Conservation (phyloP, 164 flowering plant genomes). For the Magnolia sinica region DNA sequence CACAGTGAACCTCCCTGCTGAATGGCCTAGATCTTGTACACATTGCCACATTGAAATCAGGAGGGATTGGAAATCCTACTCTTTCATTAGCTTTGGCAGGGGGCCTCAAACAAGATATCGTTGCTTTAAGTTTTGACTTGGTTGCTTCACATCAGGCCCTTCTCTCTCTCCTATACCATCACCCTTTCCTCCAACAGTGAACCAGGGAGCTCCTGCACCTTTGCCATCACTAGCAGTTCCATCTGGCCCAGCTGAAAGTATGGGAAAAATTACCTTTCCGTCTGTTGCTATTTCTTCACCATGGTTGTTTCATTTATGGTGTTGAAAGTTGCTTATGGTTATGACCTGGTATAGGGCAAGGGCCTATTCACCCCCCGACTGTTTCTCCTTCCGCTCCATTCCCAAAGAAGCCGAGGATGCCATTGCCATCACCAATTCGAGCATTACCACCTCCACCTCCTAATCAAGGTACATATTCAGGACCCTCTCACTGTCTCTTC, state of each 20-base stretch:
- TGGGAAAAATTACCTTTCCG: background rate
- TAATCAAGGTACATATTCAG: conserved; percentile 43
- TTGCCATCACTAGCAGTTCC: conserved; percentile 33
- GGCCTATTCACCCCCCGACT: conserved; percentile 29
- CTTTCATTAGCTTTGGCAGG: background rate
- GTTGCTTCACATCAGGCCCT: conserved; percentile 24
- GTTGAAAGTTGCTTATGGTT: background rate
- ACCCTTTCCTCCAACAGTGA: conserved; percentile 33
- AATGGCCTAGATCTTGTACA: background rate
- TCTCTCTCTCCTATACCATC: conserved; percentile 28
- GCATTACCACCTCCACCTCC: conserved; percentile 81
- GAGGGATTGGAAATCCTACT: background rate
- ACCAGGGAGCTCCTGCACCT: conserved; percentile 26
- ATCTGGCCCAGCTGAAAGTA: conserved; percentile 18
- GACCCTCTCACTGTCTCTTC: background rate
- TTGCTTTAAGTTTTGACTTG: conserved; percentile 13
- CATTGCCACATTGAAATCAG: background rate
- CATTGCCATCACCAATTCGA: conserved; percentile 33
- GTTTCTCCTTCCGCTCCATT: conserved; percentile 34
- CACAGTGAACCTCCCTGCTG: background rate
- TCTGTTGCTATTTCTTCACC: background rate
- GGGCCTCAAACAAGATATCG: background rate
- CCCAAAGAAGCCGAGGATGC: conserved; percentile 29
- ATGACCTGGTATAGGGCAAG: conserved; percentile 19
- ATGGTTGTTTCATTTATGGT: no score